Base-by-base conservation (phyloP, 805 yeast genomes). In the Limtongia smithiae region DNA sequence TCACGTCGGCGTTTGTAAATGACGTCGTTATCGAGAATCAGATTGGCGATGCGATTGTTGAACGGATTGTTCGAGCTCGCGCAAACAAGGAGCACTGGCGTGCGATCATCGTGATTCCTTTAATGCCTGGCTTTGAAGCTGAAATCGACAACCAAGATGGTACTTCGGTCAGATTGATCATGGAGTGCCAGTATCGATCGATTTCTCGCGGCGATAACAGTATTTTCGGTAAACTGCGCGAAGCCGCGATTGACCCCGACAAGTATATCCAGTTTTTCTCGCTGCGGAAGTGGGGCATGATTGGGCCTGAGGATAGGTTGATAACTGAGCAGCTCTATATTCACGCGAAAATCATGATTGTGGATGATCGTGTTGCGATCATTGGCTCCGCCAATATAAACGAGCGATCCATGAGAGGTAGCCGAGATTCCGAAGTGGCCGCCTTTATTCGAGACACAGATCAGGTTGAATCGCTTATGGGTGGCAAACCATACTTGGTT, bases 301-400 rank as follows among this genome's bases (percentile, higher is more conserved):
- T 93, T 59, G 96, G 97, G 1, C 82, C 82, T 1, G 71, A 78
- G 44, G 76, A 83, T 48, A 78, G 77, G 21, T 64, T 93, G 38
- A 88, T 83, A 1, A 87, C 95, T 1, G 98, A 93, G 61, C 96
- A 90, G 63, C 74, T 93, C 37, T 93, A 93, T 63, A 84, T 93
- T 31, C 99, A 93, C 66, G 96, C 96, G 0, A 93, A 93, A 65
- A 78, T 83, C 7, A 76, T 93, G 81, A 76, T 93, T 60, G 96
- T 84, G 9, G 99, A 93, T 69, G 98, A 93, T 62, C 75, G 96
- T 41, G 79, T 83, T 39, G 97, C 96, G 3, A 84, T 93, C 37
- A 90, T 93, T 62, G 98, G 99, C 1, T 87, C 96, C 62, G 99
- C 99, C 0, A 93, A 93, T 62, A 87, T 93, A 53, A 93, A 93